Conservation (phyloP, 805 yeast species). For the Metschnikowia kunwiensis region DNA sequence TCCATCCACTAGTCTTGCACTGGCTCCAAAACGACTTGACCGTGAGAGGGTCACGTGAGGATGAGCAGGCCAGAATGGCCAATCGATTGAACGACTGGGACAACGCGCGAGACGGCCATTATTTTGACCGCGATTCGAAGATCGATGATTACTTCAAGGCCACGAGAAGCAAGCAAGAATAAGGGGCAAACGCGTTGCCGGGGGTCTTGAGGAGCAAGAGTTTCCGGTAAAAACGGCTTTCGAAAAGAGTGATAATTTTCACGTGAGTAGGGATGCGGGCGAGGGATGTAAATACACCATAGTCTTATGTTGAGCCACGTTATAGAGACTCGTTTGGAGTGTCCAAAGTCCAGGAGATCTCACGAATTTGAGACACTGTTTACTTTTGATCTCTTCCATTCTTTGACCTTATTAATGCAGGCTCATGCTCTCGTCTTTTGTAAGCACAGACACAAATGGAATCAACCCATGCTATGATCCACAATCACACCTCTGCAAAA, state of each 20-base stretch:
- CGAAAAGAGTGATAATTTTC: too few relatives aligned
- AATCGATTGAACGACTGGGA: constrained; percentile 56
- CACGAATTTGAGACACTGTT: neutral
- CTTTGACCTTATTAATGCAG: too few relatives aligned
- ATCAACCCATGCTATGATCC: neutral
- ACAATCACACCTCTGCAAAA: constrained; percentile 1
- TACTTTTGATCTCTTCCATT: too few relatives aligned
- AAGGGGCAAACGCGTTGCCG: too few relatives aligned
- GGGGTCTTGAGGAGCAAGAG: neutral
- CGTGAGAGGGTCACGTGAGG: constrained; percentile 54
- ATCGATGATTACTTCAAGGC: constrained; percentile 49
- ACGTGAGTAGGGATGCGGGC: too few relatives aligned
- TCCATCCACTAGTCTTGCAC: constrained; percentile 69
- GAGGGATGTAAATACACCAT: too few relatives aligned
- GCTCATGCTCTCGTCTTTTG: too few relatives aligned
- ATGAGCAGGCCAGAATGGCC: constrained; percentile 36
- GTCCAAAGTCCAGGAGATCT: too few relatives aligned
- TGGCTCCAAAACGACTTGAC: constrained; percentile 60
- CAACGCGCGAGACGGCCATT: constrained; percentile 36
- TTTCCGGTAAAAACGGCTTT: too few relatives aligned
- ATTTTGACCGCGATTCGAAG: constrained; percentile 43
- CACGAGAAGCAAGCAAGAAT: constrained; percentile 43
- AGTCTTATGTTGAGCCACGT: too few relatives aligned
- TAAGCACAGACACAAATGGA: too few relatives aligned
- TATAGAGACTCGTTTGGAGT: too few relatives aligned